A percentile compares a stretch with the other conserved stretches of the same genome.
phyloP scores from a whole-genome alignment of 2,329 filamentous ascomycete genomes.

The Helminthosporium solani region DNA sequence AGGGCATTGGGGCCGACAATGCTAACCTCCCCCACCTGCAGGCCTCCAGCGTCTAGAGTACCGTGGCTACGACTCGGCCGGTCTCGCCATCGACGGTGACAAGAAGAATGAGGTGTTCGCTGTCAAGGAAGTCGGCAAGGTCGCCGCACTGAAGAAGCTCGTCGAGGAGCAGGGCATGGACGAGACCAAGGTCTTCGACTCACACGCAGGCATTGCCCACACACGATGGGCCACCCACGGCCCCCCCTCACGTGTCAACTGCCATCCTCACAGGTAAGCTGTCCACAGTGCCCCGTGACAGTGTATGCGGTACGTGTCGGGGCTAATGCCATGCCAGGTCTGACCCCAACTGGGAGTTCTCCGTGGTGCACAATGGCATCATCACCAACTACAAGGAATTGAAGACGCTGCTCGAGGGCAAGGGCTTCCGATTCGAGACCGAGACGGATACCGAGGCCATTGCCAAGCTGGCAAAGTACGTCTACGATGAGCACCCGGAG shows the following conservation, averaged over 20 bases:
- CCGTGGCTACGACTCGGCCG: conserved; percentile 96
- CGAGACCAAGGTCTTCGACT: conserved; percentile 91
- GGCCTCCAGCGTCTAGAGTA: conserved; percentile 95
- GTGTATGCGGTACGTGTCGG: too few species aligned
- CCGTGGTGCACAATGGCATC: conserved; percentile 98
- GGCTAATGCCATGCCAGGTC: conserved; percentile 60
- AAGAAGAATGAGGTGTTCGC: conserved; percentile 98
- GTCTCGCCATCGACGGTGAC: conserved; percentile 92
- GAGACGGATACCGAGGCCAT: conserved; percentile 99
- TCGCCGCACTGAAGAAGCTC: conserved; percentile 91
- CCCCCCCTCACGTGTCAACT: conserved; percentile 88
- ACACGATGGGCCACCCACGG: conserved; percentile 99
- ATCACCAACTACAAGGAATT: conserved; percentile 99
- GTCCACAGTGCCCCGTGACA: too few species aligned
- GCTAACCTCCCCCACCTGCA: conserved; percentile 40
- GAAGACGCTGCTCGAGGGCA: conserved; percentile 85
- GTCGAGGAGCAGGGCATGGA: conserved; percentile 82
- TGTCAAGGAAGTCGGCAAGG: conserved; percentile 99
- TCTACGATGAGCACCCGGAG: conserved; percentile 89
- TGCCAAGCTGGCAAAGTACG: conserved; percentile 97
- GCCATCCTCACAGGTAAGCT: conserved; percentile 92
- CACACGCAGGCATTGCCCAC: conserved; percentile 97
- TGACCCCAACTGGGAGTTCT: conserved; percentile 92
- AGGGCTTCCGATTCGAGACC: conserved; percentile 98
- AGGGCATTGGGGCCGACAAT: too few species aligned